Base-by-base conservation (phyloP, 495 filamentous ascomycete genomes). In the Gamarada debralockiae region DNA sequence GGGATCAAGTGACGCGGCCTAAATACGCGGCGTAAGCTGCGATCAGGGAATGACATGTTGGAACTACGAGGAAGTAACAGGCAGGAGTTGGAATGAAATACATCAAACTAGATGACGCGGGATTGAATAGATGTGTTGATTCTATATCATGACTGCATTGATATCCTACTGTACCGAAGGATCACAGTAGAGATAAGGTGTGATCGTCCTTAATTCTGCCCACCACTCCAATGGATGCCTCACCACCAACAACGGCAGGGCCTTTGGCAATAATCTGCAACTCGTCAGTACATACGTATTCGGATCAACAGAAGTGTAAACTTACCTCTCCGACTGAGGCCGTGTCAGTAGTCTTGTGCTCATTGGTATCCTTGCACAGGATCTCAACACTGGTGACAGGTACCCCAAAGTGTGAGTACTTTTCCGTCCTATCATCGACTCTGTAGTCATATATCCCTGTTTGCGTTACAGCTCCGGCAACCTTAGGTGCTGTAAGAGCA, bases 371-470 rank as follows among this genome's bases (percentile, higher is more conserved):
- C 33, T 70, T 73, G 38, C 96, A 65, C 54, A 84, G 74, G 22
- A 96, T 68, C 69, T 97, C 92, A 2, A 89, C 79, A 55, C 80
- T 84, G 58, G 87, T 90, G 29, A 93, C 58, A 3, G 91, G 92
- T 24, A 83, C 71, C 2, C 93, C 95, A 63, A 97, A 95, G 69
- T 96, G 91, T 31, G 77, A 81, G 31, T 73, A 72, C 41, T 64
- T 50, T 24, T 65, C 52, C 41, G 62, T 39, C 21, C 52, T 53
- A 15, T 67, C 59, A 44, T 77, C 70, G 15, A 83, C 74, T 36
- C 92, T 73, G 64, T 99, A 97, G 63, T 99, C 93, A 59, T 89
- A 92, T 27, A 90, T 75, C 53, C 86, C 81, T 10, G 89, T 93
- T 69, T 97, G 92, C 2, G 81, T 67, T 15, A 92, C 81, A 1